These are phyloP conservation scores for Plantago elongata DNA, from an alignment of 257 asterid species.

Conservation along the genomic window DNA sequence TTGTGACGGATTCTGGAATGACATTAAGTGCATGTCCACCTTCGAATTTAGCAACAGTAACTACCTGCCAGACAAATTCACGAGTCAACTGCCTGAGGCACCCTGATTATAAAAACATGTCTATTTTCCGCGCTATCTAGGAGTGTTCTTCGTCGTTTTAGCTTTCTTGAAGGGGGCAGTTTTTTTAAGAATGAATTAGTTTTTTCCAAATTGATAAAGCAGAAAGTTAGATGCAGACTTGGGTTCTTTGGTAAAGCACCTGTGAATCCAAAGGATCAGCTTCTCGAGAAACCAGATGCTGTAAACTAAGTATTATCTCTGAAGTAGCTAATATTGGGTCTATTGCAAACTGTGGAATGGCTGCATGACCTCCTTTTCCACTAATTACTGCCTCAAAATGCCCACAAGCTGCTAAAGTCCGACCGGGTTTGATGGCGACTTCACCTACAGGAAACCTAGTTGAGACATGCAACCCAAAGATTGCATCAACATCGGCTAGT, in stretches of 20 bases:
- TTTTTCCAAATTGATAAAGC: too few species aligned
- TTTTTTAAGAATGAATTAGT: too few species aligned
- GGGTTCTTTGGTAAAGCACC: too few species aligned
- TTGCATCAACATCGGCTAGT: constrained; percentile 51
- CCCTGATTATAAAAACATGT: background rate
- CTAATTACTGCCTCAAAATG: constrained; percentile 51
- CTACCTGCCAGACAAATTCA: constrained; percentile 40
- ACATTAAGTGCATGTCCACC: constrained; percentile 64
- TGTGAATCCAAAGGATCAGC: constrained; percentile 76
- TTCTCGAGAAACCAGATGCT: constrained; percentile 70
- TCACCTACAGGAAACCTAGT: constrained; percentile 32
- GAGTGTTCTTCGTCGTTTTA: too few species aligned
- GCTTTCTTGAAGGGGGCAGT: too few species aligned
- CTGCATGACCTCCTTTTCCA: constrained; percentile 80
- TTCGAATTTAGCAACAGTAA: constrained; percentile 45
- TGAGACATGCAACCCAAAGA: constrained; percentile 53
- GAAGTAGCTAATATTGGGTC: constrained; percentile 66
- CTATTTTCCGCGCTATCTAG: too few species aligned
- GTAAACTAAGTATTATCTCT: constrained; percentile 47
- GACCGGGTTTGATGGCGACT: constrained; percentile 43
- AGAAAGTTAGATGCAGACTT: too few species aligned
- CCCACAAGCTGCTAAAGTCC: constrained; percentile 53
- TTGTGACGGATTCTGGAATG: constrained; percentile 50
- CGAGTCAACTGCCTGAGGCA: background rate
- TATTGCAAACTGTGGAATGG: constrained; percentile 52